Conservation (phyloP, 176 grass and related monocot genomes). For the Carex myosuroides region DNA sequence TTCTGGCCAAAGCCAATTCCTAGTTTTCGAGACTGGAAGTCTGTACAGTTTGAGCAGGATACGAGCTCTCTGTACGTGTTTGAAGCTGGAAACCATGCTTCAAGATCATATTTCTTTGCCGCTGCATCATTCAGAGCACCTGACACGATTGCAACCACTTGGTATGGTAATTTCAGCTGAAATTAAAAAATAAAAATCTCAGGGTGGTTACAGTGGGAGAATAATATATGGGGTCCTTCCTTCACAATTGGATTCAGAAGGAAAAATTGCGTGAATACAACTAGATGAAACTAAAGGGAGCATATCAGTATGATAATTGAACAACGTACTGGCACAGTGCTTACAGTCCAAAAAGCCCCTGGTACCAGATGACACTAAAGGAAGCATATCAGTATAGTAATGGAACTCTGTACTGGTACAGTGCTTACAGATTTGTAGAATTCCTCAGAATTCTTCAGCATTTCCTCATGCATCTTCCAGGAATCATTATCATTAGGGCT, state of each 20-base stretch:
- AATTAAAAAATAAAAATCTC: neutral
- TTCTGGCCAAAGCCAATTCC: conserved; percentile 86
- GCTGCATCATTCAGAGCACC: conserved; percentile 92
- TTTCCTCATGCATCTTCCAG: conserved; percentile 72
- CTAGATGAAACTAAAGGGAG: neutral
- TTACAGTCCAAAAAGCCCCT: conserved; percentile 20
- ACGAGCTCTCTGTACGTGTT: conserved; percentile 84
- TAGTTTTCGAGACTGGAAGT: conserved; percentile 86
- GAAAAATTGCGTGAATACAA: neutral
- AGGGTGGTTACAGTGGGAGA: too few relatives aligned
- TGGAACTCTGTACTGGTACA: neutral
- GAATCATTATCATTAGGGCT: conserved; percentile 69
- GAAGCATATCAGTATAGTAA: neutral
- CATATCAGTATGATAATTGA: neutral
- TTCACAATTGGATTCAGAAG: neutral
- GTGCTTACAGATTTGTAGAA: conserved; percentile 57
- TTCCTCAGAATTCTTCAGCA: conserved; percentile 86
- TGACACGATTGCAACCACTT: conserved; percentile 81
- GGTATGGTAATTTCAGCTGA: conserved; percentile 80
- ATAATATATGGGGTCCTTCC: neutral
- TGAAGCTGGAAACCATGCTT: conserved; percentile 96
- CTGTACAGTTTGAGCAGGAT: conserved; percentile 93
- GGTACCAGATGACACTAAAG: neutral
- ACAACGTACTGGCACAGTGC: neutral
- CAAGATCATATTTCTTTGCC: conserved; percentile 97